These are phyloP conservation scores for Aureobasidium lini DNA, from an alignment of 2,329 filamentous ascomycete species.

Conservation along the genomic window DNA sequence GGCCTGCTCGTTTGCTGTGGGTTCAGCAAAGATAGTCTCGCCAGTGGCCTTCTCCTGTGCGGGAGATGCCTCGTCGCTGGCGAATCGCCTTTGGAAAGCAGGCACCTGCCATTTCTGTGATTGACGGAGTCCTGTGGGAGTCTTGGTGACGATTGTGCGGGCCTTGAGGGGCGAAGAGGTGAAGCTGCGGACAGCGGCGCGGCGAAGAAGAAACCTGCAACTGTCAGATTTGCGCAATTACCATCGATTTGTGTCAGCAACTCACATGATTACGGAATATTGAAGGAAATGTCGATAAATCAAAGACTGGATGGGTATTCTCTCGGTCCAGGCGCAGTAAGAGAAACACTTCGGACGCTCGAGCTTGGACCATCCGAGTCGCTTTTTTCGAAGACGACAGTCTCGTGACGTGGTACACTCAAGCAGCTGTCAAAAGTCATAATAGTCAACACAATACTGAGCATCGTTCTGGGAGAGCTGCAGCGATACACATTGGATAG, in stretches of 20 bases:
- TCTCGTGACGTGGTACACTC: too few relatives aligned
- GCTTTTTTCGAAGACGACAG: not conserved
- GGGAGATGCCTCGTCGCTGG: conserved; percentile 36
- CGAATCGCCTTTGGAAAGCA: conserved; percentile 41
- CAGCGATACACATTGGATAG: too few relatives aligned
- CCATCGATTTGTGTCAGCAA: too few relatives aligned
- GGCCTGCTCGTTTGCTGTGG: conserved; percentile 23
- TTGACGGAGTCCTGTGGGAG: conserved; percentile 29
- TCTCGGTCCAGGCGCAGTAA: not conserved
- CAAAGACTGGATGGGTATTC: not conserved
- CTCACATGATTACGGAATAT: not conserved
- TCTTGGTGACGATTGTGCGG: conserved; percentile 33
- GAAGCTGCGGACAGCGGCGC: conserved; percentile 49
- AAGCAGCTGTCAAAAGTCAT: too few relatives aligned
- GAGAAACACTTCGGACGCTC: not conserved
- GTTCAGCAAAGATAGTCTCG: conserved; percentile 29
- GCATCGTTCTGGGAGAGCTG: too few relatives aligned
- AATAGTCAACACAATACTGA: too few relatives aligned
- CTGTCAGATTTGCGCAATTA: not conserved
- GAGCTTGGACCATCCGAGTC: not conserved
- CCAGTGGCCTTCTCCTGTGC: conserved; percentile 26
- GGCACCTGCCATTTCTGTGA: conserved; percentile 33
- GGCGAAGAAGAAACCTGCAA: conserved; percentile 50
- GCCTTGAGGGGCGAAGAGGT: conserved; percentile 36
- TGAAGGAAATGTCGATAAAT: not conserved